Conservation (phyloP, 306 rosid species). For the Pterocarpus santalinus region DNA sequence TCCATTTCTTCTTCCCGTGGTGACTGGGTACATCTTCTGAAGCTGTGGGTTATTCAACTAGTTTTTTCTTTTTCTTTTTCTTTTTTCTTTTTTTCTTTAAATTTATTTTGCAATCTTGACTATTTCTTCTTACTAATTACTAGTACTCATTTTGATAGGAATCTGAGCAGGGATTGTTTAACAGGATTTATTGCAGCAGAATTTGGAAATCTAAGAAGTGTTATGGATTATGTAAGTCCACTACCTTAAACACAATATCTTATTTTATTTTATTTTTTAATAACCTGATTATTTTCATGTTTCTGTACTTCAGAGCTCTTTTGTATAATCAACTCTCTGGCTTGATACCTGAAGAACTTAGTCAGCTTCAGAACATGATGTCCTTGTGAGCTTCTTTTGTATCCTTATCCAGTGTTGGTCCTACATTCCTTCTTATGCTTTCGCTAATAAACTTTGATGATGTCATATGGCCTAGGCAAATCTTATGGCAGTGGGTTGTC, state of each 20-base stretch:
- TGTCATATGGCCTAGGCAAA: neutral
- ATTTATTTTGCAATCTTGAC: neutral
- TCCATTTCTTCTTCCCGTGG: constrained; percentile 93
- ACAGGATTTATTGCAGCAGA: constrained; percentile 86
- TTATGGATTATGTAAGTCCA: constrained; percentile 83
- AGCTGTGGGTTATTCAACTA: constrained; percentile 70
- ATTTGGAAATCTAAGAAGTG: constrained; percentile 93
- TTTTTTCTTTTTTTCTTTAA: too few species aligned
- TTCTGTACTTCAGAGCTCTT: constrained; percentile 74
- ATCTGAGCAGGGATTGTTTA: constrained; percentile 83
- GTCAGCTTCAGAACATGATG: constrained; percentile 88
- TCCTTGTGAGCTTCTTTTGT: constrained; percentile 67
- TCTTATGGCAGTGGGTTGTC: neutral
- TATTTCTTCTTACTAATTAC: constrained; percentile 27
- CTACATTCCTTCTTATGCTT: neutral
- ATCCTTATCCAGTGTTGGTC: neutral
- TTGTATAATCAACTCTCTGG: constrained; percentile 83
- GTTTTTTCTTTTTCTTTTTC: neutral
- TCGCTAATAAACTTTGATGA: too few species aligned
- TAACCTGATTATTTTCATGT: constrained; percentile 10
- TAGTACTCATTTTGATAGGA: constrained; percentile 57
- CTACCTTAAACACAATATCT: neutral
- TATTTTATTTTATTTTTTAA: neutral
- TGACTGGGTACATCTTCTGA: constrained; percentile 97
- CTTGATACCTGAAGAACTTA: constrained; percentile 84